Evolutionary conservation across 2,329 filamentous ascomycete genomes (phyloP), one percentile per base, ranked within the genome.

Genomic region (Taxawa tesnikishii): DNA sequence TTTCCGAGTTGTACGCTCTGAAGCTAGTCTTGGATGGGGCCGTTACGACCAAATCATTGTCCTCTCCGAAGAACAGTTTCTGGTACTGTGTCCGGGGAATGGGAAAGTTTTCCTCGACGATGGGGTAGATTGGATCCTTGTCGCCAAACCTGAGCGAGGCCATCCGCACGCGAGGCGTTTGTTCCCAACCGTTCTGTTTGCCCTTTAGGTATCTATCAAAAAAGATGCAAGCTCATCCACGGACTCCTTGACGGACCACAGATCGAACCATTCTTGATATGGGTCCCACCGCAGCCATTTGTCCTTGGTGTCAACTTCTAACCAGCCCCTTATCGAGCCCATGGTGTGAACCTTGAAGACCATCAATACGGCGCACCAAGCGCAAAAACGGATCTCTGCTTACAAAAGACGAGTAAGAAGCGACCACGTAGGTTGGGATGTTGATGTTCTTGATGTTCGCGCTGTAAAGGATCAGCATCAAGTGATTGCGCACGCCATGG

Each of bases 151-250:
- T 45, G 13, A 64, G 43, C 1, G 53, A 43, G 1, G 60, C 54
- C 48, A 53, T 58, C 5, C 62, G 54, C 1, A 66, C 55, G 12
- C 46, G 47, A 1, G 63, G 59, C 0, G 61, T 67, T 16, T 52
- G 47, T 36, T 63, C 59, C 62, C 60, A 67, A 7, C 40, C 56
- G 33, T 67, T 68, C 1, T 60, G 39, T 1, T 47, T 44, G 0
- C 50, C 57, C 19, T 58, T 59, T 8, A 66, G 46, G 33, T 58
- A 68, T 2, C 42, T 43, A 33, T 66, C 62, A 27, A 65, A 65
- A 42, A 63, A 67, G 2, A 33, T 29, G 3, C 43, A 0, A 66
- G 45, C 31, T 64, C 59, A 0, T 54, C 45, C 3, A 41, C 44
- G 1, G 48, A 44, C 16, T 54, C 41, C 1, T 42, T 40, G 8